A percentile compares a stretch with the other conserved stretches of the same genome.
phyloP scores from a whole-genome alignment of 805 yeast genomes.

The Wickerhamiella kurtzmanii region DNA sequence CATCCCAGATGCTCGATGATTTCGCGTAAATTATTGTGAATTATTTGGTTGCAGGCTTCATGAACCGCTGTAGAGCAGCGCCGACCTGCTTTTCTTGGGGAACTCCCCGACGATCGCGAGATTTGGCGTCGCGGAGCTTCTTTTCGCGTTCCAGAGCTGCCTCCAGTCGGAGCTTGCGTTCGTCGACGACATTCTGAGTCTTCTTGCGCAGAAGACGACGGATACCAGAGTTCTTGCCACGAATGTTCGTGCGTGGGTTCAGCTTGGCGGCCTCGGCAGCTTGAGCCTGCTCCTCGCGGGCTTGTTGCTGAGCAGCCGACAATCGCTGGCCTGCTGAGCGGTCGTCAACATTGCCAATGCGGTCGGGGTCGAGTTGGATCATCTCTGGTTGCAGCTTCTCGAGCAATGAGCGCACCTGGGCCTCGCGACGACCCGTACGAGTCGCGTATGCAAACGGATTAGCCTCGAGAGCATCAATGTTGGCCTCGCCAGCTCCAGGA shows the following conservation, averaged over 20 bases:
- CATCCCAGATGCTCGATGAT: constrained; percentile 3
- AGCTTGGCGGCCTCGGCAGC: constrained; percentile 40
- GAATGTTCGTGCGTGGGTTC: constrained; percentile 51
- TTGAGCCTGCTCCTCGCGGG: constrained; percentile 27
- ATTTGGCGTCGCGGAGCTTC: constrained; percentile 17
- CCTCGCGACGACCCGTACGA: constrained; percentile 82
- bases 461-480: constrained; percentile 81
- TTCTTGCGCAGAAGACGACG: constrained; percentile 72
- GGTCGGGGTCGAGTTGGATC: constrained; percentile 78
- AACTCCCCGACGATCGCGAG: constrained; percentile 11
- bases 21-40: too few species aligned
- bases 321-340: constrained; percentile 51
- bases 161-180: constrained; percentile 66
- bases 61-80: constrained; percentile 19
- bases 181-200: constrained; percentile 72
- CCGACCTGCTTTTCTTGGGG: constrained; percentile 17
- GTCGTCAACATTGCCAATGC: constrained; percentile 71
- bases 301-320: constrained; percentile 37
- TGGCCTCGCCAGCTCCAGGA: constrained; percentile 98
- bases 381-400: constrained; percentile 88
- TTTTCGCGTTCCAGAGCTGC: constrained; percentile 63
- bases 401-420: constrained; percentile 71
- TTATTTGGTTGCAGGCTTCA: too few species aligned
- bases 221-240: constrained; percentile 71
- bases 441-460: constrained; percentile 92